Percentiles rank a stretch among this genome's conserved stretches.
Conservation (phyloP, 2,329 filamentous ascomycete genomes). For the Penicillium sp. region DNA sequence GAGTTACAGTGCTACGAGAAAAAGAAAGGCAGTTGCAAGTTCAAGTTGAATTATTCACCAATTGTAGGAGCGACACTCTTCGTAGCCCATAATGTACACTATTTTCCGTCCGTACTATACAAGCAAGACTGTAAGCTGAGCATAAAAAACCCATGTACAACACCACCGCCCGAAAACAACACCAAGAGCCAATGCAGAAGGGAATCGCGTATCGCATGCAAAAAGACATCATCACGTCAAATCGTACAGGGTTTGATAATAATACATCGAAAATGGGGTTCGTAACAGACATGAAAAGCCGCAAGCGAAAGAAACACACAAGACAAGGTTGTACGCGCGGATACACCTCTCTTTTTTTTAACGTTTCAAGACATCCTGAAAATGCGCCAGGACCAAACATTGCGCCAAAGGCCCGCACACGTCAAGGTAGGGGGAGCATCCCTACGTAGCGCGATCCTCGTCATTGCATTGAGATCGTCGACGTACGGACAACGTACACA, state of each 20-base stretch:
- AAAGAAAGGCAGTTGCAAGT: neutral
- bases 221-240: constrained; percentile 4
- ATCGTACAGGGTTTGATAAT: constrained; percentile 21
- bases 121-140: neutral
- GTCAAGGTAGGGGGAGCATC: constrained; percentile 7
- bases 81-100: neutral
- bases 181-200: neutral
- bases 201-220: neutral
- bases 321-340: constrained; percentile 13
- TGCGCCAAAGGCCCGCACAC: constrained; percentile 17
- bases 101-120: neutral
- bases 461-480: constrained; percentile 16
- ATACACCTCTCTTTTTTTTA: constrained; percentile 10
- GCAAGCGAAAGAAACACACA: constrained; percentile 17
- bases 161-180: neutral
- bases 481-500: constrained; percentile 2
- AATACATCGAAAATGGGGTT: constrained; percentile 18
- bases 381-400: constrained; percentile 11
- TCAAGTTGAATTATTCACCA: neutral
- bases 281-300: constrained; percentile 23
- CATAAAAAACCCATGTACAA: neutral
- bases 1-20: neutral
- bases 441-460: constrained; percentile 3
- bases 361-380: constrained; percentile 1
- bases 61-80: neutral